Evolutionary conservation across 805 yeast genomes (phyloP).

Genomic region (Schizosaccharomyces osmophilus): DNA sequence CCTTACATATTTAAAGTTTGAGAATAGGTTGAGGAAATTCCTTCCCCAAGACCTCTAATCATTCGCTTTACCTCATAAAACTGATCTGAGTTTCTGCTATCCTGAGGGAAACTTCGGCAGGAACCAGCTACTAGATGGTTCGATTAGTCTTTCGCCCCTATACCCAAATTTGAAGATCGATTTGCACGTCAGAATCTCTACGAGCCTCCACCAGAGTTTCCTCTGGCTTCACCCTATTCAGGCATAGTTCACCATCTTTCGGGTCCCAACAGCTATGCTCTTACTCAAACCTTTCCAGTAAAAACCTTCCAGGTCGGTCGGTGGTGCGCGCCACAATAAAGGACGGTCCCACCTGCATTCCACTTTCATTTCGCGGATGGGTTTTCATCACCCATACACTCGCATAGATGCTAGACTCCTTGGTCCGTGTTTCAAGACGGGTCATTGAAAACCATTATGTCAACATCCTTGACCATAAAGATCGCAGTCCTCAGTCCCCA

Average conservation of each 20-base stretch:
- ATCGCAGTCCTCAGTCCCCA: constrained; percentile 16
- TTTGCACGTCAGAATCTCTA: constrained; percentile 23
- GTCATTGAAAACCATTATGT: constrained; percentile 16
- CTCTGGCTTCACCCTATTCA: constrained; percentile 24
- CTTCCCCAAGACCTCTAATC: constrained; percentile 20
- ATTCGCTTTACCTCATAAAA: constrained; percentile 21
- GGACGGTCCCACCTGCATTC: constrained; percentile 17
- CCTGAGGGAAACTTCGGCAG: constrained; percentile 23
- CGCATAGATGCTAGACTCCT: constrained; percentile 21
- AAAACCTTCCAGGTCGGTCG: constrained; percentile 19
- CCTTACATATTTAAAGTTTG: constrained; percentile 22
- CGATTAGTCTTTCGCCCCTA: constrained; percentile 23
- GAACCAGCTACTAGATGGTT: constrained; percentile 22
- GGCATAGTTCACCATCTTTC: constrained; percentile 23
- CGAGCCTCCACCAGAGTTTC: constrained; percentile 24
- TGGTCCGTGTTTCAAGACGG: constrained; percentile 22
- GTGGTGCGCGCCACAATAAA: constrained; percentile 14
- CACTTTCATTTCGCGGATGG: constrained; percentile 20
- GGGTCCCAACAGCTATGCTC: constrained; percentile 24
- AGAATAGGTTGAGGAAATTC: constrained; percentile 20
- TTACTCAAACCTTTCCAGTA: constrained; percentile 20
- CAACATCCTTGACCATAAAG: constrained; percentile 15
- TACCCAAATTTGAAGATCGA: constrained; percentile 23
- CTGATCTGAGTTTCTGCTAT: constrained; percentile 21
- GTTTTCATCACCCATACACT: constrained; percentile 20